Conservation (phyloP, 2,329 filamentous ascomycete genomes). For the Hysterium pulicare region DNA sequence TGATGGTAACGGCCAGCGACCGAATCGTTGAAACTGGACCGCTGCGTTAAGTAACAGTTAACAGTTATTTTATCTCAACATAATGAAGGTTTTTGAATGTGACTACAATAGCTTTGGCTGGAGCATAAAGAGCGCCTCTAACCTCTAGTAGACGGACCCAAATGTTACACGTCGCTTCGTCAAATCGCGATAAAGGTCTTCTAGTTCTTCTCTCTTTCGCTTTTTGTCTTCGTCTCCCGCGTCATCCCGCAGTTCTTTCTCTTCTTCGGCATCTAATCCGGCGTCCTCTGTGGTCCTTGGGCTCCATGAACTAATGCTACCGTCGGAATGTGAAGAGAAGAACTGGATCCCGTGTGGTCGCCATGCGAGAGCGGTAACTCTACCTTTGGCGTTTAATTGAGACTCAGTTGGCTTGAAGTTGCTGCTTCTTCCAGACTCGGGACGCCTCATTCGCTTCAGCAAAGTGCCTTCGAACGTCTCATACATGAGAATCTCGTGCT, state of each 20-base stretch:
- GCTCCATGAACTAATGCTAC: slow-evolving; percentile 76
- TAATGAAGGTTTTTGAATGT: too few species aligned
- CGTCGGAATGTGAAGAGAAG: slow-evolving; percentile 81
- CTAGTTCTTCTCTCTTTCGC: slow-evolving; percentile 72
- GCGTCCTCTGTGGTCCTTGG: slow-evolving; percentile 55
- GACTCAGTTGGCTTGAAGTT: slow-evolving; percentile 24
- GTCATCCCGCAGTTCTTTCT: slow-evolving; percentile 30
- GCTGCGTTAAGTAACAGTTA: too few species aligned
- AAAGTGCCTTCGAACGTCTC: slow-evolving; percentile 74
- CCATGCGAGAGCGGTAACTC: slow-evolving; percentile 76
- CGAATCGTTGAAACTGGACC: too few species aligned
- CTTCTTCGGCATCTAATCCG: slow-evolving; percentile 42
- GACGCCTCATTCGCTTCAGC: slow-evolving; percentile 66
- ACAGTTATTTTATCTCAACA: too few species aligned
- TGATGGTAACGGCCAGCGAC: too few species aligned
- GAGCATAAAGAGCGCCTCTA: too few species aligned
- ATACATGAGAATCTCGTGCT: slow-evolving; percentile 70
- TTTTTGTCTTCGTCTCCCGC: slow-evolving; percentile 40
- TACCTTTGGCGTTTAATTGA: slow-evolving; percentile 33
- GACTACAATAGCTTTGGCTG: too few species aligned
- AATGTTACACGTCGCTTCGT: slow-evolving; percentile 69
- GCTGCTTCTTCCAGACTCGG: slow-evolving; percentile 36
- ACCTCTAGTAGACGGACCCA: too few species aligned
- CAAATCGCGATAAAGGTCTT: slow-evolving; percentile 75
- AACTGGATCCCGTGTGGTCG: slow-evolving; percentile 66